These are phyloP conservation scores for Trichosporon asahii DNA, from an alignment of 1,284 basidiomycete species.

Conservation along the genomic window DNA sequence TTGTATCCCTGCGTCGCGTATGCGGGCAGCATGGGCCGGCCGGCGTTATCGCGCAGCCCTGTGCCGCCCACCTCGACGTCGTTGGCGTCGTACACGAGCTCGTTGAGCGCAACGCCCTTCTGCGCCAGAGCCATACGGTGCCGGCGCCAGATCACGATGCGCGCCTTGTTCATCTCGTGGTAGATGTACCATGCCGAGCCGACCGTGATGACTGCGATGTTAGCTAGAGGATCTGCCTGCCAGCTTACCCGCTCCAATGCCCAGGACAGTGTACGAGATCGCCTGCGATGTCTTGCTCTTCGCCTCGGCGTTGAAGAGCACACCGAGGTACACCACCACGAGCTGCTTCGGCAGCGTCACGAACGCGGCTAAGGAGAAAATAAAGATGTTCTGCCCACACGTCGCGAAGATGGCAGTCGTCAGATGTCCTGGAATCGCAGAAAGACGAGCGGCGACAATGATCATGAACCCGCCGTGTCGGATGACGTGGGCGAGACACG, in stretches of 20 bases:
- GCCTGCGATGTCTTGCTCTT: constrained; percentile 51
- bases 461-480: constrained; percentile 75
- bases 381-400: constrained; percentile 69
- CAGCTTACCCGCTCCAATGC: constrained; percentile 55
- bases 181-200: constrained; percentile 80
- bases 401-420: constrained; percentile 68
- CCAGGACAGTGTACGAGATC: constrained; percentile 64
- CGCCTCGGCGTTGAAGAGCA: constrained; percentile 55
- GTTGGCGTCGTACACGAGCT: constrained; percentile 8
- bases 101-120: constrained; percentile 16
- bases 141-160: constrained; percentile 68
- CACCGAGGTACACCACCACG: constrained; percentile 69
- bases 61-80: constrained; percentile 1
- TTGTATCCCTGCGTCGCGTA: constrained; percentile 6
- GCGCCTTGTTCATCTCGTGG: constrained; percentile 68
- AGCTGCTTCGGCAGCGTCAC: constrained; percentile 74
- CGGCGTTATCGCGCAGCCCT: neutral
- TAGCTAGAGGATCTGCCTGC: neutral
- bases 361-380: constrained; percentile 66
- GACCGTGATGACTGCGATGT: constrained; percentile 61
- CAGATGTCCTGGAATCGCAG: constrained; percentile 66
- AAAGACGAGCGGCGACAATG: constrained; percentile 67
- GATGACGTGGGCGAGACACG: constrained; percentile 70
- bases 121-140: constrained; percentile 52
- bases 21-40: neutral